Evolutionary conservation across 495 filamentous ascomycete genomes (phyloP).

Genomic region (Neurospora tetrasperma): DNA sequence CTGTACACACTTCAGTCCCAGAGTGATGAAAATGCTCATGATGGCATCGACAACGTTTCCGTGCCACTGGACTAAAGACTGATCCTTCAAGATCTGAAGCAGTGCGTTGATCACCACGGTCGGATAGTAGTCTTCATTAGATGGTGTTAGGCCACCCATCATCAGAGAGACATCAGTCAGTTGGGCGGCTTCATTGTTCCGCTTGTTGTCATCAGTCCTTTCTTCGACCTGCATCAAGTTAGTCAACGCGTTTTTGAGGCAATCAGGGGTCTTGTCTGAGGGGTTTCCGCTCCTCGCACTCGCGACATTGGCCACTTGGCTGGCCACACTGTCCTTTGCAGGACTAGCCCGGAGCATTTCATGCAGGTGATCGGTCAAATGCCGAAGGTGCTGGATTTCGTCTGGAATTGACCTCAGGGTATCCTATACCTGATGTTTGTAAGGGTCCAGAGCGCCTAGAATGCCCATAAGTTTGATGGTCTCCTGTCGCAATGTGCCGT

Average conservation of each 20-base stretch:
- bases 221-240: slow-evolving; percentile 43
- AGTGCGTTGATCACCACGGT: slow-evolving; percentile 95
- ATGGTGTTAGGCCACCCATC: slow-evolving; percentile 94
- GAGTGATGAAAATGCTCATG: slow-evolving; percentile 94
- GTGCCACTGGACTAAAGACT: slow-evolving; percentile 78
- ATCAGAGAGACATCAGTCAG: slow-evolving; percentile 93
- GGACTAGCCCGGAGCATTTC: not conserved
- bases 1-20: slow-evolving; percentile 88
- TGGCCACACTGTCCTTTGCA: not conserved
- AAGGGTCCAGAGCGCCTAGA: slow-evolving; percentile 90
- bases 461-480: slow-evolving; percentile 95
- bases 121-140: slow-evolving; percentile 95
- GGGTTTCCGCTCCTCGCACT: not conserved
- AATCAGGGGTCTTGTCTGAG: slow-evolving; percentile 5
- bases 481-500: slow-evolving; percentile 72
- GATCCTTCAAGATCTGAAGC: slow-evolving; percentile 81
- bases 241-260: not conserved
- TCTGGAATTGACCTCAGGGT: not conserved
- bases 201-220: slow-evolving; percentile 25
- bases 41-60: slow-evolving; percentile 96
- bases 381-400: not conserved
- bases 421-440: slow-evolving; percentile 69
- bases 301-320: not conserved
- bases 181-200: slow-evolving; percentile 51
- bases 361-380: not conserved